These are phyloP conservation scores for Boletus coccyginus DNA, from an alignment of 768 basidiomycete genomes.

Conservation along the genomic window DNA sequence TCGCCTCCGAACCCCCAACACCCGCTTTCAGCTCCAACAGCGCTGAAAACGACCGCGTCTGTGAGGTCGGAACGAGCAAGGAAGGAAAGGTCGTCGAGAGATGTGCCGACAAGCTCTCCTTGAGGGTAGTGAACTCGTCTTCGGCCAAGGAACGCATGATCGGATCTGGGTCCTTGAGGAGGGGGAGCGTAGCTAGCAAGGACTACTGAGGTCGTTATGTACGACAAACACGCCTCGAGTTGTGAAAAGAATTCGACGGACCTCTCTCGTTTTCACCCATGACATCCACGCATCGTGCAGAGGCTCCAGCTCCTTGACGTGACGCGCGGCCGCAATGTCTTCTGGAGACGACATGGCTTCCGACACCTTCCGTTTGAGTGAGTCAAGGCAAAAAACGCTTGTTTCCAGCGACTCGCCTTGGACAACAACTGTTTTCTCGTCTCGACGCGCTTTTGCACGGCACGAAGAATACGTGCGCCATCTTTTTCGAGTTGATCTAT, in stretches of 20 bases:
- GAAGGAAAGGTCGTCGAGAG: constrained; percentile 54
- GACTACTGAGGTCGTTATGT: constrained; percentile 47
- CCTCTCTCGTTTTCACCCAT: constrained; percentile 58
- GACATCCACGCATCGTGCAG: constrained; percentile 66
- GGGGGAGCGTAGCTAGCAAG: constrained; percentile 55
- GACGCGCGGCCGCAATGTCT: constrained; percentile 57
- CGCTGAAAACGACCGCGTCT: constrained; percentile 66
- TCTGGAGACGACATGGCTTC: constrained; percentile 51
- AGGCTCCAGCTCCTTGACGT: constrained; percentile 66
- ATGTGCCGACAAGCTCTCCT: constrained; percentile 26
- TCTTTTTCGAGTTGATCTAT: constrained; percentile 36
- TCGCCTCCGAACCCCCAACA: constrained; percentile 87
- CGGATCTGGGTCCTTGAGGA: constrained; percentile 73
- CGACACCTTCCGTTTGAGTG: constrained; percentile 43
- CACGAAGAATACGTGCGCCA: constrained; percentile 50
- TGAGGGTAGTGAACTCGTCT: constrained; percentile 59
- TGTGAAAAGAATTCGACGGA: constrained; percentile 29
- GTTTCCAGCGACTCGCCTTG: constrained; percentile 34
- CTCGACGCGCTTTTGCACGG: constrained; percentile 54
- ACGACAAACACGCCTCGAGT: constrained; percentile 1
- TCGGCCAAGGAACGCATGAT: constrained; percentile 70
- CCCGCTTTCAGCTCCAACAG: constrained; percentile 91
- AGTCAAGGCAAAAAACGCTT: not conserved
- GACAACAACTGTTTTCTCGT: constrained; percentile 44
- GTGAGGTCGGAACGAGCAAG: constrained; percentile 70